Evolutionary conservation across 345 rosid species (phyloP), one percentile per base, ranked within the genome.

Genomic region (Pistacia integerrima): DNA sequence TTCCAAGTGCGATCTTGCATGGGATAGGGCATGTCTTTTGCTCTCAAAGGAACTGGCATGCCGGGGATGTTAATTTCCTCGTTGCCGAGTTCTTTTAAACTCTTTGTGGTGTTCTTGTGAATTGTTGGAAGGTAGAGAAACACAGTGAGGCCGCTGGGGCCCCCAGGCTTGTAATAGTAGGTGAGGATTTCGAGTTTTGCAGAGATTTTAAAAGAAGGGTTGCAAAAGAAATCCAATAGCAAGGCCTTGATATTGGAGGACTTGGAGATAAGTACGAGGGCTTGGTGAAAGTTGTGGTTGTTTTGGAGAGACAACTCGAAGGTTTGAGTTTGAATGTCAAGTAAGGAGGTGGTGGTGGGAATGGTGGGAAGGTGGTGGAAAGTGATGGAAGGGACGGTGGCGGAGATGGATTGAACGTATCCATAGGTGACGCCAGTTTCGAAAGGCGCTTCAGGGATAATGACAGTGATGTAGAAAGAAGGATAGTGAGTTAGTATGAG

Each of bases 121-220:
- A 59, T n/a, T 7, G 49, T 71, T 11, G 78, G 82, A 14, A 70
- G 36, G 30, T 58, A 62, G 52, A 80, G 69, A 71, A 75, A 25
- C 22, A 65, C 62, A 18, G 82, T 54, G 51, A 76, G 67, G 4
- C 71, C 13, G 30, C 62, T 48, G 9, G 71, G 80, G 28, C 77
- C 77, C 6, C 75, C 68, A 5, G 80, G n/a, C 28, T 14, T 41
- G 80, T 67, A 79, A 30, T 54, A 64, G 78, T 82, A 79, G 35
- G 74, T 73, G 57, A 78, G 78, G 63, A 82, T 69, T 44, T 30
- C 28, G 67, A 82, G 75, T 12, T 16, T 46, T 6, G 35, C 25
- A 9, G 77, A 67, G 12, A 76, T 57, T 46, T 71, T 14, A 0
- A 78, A 49, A 9, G 82, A 77, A 8, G 78, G 13, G 28, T 56